These are phyloP conservation scores for Eimeria maxima DNA, from an alignment of 169 alveolate genomes.

Conservation along the genomic window DNA sequence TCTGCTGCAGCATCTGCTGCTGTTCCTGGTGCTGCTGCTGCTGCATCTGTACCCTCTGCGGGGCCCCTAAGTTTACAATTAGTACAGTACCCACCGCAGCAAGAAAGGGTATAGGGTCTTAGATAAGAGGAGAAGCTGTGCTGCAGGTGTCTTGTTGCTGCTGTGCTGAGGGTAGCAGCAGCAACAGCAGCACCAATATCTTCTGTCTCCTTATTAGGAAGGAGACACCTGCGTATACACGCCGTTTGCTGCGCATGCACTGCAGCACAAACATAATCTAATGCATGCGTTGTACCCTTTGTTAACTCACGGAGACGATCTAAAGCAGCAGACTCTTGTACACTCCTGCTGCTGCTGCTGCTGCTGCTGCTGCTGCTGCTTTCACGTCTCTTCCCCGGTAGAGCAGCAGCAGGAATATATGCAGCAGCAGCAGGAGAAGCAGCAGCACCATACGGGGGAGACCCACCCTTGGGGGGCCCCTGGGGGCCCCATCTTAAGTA, in stretches of 20 bases:
- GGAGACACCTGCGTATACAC: not conserved
- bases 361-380: not conserved
- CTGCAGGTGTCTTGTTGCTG: not conserved
- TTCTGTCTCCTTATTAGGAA: not conserved
- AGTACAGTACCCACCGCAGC: conserved; percentile 33
- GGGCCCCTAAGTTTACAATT: conserved; percentile 3
- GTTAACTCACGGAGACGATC: conserved; percentile 11
- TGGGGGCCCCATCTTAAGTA: not conserved
- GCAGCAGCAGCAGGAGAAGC: too few relatives aligned
- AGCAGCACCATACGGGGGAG: not conserved
- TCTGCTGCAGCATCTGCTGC: not conserved
- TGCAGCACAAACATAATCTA: not conserved
- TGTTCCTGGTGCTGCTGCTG: not conserved
- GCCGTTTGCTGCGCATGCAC: not conserved
- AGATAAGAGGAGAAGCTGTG: not conserved
- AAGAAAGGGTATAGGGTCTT: not conserved
- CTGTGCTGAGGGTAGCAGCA: not conserved
- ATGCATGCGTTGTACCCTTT: not conserved
- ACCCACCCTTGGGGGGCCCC: not conserved
- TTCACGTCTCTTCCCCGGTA: not conserved
- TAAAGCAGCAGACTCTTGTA: not conserved
- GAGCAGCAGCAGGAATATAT: not conserved
- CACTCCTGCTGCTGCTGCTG: not conserved
- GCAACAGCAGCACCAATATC: not conserved
- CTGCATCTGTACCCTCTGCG: not conserved